Evolutionary conservation across 108 stramenopile genomes (phyloP).

Genomic region (Pseudonitzschia multistriata): DNA sequence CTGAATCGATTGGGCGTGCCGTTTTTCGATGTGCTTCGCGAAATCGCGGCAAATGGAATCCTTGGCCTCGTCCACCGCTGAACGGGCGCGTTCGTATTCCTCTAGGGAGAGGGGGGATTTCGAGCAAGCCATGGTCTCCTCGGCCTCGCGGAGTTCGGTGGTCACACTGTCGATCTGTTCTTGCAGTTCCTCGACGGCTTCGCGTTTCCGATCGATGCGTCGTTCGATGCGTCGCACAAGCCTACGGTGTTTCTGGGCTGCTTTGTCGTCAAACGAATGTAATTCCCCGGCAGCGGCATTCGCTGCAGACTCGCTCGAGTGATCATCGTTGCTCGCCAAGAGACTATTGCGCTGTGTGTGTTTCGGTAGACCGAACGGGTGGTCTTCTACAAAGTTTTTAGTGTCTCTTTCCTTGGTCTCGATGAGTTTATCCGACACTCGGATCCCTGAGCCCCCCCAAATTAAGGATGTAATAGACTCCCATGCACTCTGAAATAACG

Average conservation of each 20-base stretch:
- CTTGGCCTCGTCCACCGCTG: slow-evolving; percentile 19
- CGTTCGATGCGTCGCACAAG: not conserved
- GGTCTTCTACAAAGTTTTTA: not conserved
- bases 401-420: not conserved
- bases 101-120: slow-evolving; percentile 28
- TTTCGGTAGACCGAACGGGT: not conserved
- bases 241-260: not conserved
- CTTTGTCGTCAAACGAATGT: not conserved
- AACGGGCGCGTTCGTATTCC: slow-evolving; percentile 35
- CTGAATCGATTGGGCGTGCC: slow-evolving; percentile 48
- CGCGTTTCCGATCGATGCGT: slow-evolving; percentile 13
- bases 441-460: not conserved
- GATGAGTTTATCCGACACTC: not conserved
- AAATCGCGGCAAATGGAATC: slow-evolving; percentile 37
- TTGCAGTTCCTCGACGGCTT: slow-evolving; percentile 15
- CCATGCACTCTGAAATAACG: not conserved
- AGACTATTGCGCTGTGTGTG: not conserved
- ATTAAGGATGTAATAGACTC: not conserved
- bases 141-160: not conserved
- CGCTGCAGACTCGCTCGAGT: not conserved
- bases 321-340: not conserved
- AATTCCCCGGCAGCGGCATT: not conserved
- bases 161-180: slow-evolving; percentile 19
- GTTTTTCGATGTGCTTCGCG: slow-evolving; percentile 46
- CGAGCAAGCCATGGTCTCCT: not conserved